Conservation (phyloP, 169 alveolate species). For the Plasmodium billcollinsi region DNA sequence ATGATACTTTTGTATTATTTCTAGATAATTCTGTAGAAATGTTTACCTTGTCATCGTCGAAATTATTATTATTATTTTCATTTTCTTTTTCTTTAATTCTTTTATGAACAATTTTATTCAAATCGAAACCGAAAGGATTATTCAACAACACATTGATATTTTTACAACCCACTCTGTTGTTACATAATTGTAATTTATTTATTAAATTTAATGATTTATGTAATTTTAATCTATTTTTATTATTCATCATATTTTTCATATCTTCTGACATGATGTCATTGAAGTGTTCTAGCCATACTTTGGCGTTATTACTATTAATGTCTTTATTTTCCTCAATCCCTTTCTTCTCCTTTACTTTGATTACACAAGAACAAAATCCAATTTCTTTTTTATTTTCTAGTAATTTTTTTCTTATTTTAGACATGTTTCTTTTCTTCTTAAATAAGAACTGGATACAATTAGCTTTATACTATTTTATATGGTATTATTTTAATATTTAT, state of each 20-base stretch:
- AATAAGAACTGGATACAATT: too few relatives aligned
- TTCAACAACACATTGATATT: constrained; percentile 12
- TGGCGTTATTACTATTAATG: constrained; percentile 7
- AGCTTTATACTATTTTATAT: neutral
- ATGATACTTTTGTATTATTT: constrained; percentile 17
- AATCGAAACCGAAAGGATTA: constrained; percentile 59
- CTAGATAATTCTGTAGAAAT: neutral
- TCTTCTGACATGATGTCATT: constrained; percentile 61
- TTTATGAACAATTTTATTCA: neutral
- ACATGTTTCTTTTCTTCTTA: constrained; percentile 7
- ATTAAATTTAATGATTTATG: constrained; percentile 24
- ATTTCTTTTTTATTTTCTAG: constrained; percentile 42
- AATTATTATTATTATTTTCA: neutral
- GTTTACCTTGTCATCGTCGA: neutral
- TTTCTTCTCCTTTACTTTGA: constrained; percentile 17
- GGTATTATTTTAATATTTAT: too few relatives aligned
- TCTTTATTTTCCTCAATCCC: neutral
- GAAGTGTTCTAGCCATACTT: constrained; percentile 50
- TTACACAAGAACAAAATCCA: constrained; percentile 52
- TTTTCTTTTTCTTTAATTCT: neutral
- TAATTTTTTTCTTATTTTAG: constrained; percentile 24
- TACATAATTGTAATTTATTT: constrained; percentile 41
- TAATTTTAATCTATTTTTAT: neutral
- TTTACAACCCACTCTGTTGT: constrained; percentile 4
- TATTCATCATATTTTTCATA: neutral